Conservation (phyloP, 2,329 filamentous ascomycete species). For the Phaeophleospora eucalypticola region DNA sequence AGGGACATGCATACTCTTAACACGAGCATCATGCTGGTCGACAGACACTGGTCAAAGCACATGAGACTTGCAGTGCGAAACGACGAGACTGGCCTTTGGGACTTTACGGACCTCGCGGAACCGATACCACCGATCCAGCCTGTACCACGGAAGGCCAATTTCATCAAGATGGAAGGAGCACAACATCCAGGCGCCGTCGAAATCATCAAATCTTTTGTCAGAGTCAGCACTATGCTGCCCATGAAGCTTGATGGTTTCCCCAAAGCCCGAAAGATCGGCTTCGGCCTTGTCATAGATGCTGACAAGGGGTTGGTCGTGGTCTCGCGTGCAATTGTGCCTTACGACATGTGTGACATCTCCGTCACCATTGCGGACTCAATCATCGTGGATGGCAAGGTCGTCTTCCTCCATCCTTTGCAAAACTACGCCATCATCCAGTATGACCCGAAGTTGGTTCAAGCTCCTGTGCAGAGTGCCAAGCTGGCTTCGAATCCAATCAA, state of each 20-base stretch:
- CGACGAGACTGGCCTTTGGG: constrained; percentile 86
- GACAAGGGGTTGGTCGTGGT: constrained; percentile 93
- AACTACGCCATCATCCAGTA: constrained; percentile 97
- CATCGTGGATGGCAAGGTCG: constrained; percentile 86
- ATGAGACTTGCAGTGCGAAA: constrained; percentile 92
- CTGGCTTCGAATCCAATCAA: constrained; percentile 78
- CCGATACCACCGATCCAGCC: constrained; percentile 70
- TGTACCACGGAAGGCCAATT: constrained; percentile 74
- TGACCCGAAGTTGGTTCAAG: constrained; percentile 87
- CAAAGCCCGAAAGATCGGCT: constrained; percentile 87
- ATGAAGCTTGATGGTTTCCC: constrained; percentile 98
- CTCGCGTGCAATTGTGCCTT: constrained; percentile 88
- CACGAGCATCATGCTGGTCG: constrained; percentile 86
- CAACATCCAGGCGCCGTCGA: constrained; percentile 87
- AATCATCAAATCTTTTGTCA: constrained; percentile 89
- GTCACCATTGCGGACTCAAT: constrained; percentile 96
- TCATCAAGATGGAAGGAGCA: constrained; percentile 86
- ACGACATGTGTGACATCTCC: constrained; percentile 93
- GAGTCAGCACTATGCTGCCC: constrained; percentile 88
- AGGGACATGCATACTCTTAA: constrained; percentile 91
- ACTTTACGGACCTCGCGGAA: constrained; percentile 81
- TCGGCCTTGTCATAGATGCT: constrained; percentile 95
- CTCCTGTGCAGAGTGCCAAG: constrained; percentile 83
- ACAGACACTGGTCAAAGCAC: constrained; percentile 92
- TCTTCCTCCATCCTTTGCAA: constrained; percentile 93